Conservation (phyloP, 2,329 filamentous ascomycete genomes). For the Pleurostoma richardsiae region DNA sequence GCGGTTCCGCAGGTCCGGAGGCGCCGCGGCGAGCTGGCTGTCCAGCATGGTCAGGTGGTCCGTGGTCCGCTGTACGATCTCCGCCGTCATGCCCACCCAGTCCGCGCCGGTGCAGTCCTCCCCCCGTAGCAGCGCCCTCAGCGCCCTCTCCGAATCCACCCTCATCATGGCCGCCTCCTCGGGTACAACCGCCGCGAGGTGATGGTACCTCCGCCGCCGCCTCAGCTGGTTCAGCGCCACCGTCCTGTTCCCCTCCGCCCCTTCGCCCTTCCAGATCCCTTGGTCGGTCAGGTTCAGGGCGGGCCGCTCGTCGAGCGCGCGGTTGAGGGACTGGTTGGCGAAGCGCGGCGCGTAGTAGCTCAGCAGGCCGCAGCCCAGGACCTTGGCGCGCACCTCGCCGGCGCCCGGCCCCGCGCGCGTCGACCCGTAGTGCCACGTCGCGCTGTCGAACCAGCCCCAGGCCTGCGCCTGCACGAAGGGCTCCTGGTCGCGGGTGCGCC, state of each 20-base stretch:
- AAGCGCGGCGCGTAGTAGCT: slow-evolving; percentile 38
- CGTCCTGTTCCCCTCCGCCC: slow-evolving; percentile 14
- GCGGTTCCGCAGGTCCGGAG: slow-evolving; percentile 11
- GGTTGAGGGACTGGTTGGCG: slow-evolving; percentile 18
- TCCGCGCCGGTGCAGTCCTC: slow-evolving; percentile 33
- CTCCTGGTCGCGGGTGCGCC: slow-evolving; percentile 20
- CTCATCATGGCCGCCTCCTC: slow-evolving; percentile 28
- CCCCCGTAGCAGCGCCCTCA: slow-evolving; percentile 17
- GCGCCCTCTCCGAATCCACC: slow-evolving; percentile 19
- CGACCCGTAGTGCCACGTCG: slow-evolving; percentile 35
- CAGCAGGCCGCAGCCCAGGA: slow-evolving; percentile 35
- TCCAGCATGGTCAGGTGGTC: slow-evolving; percentile 24
- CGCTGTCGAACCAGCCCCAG: slow-evolving; percentile 40
- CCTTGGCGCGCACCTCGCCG: slow-evolving; percentile 34
- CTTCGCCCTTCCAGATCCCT: slow-evolving; percentile 29
- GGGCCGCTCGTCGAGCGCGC: slow-evolving; percentile 24
- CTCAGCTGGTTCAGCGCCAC: slow-evolving; percentile 25
- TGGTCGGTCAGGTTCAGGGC: slow-evolving; percentile 33
- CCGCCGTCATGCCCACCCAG: slow-evolving; percentile 33
- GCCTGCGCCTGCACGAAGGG: slow-evolving; percentile 32
- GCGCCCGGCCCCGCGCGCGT: slow-evolving; percentile 27
- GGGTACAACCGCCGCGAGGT: slow-evolving; percentile 22
- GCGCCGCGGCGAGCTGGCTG: slow-evolving; percentile 16
- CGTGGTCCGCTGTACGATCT: slow-evolving; percentile 34
- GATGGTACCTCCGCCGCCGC: slow-evolving; percentile 29